Evolutionary conservation across 192 early-diverging fungal species (phyloP), one percentile per base, ranked within the genome.

Genomic region (Globomyces pollinis-pini): DNA sequence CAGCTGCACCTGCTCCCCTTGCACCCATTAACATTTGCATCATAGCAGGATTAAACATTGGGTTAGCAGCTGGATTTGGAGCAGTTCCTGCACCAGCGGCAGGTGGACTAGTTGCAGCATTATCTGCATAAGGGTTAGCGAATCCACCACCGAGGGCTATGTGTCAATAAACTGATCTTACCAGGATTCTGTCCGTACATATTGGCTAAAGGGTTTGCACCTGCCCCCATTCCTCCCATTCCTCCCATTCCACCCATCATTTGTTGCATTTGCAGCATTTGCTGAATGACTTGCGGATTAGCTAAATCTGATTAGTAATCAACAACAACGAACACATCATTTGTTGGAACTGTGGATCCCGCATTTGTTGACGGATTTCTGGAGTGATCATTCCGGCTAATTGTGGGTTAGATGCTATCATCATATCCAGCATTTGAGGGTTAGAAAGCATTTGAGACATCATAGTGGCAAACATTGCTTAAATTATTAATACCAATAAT

Each of bases 331-430:
- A n/a, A n/a, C n/a, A 66, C 57, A 93, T 76, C 81, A 96, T 89
- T 26, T 55, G 45, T 42, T 72, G 59, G 56, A 80, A 77, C 26
- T 65, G 57, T 15, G 64, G 61, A 41, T 83, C 81, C 44, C 80
- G 80, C 69, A 96, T 81, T 81, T 90, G 88, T 67, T 82, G 68
- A 53, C 92, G 87, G 68, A 94, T 76, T 72, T 94, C 78, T 28
- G 93, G 91, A 26, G 86, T 90, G 73, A 94, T 66, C 47, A 70
- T 87, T 43, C 71, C 63, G 29, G 86, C 78, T 36, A 94, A 58
- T 55, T 84, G 78, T 24, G 95, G 93, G 67, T 93, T 93, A 64
- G 76, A 79, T 1, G 84, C 78, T 32, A 90, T 83, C 80, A 96
- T 87, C 50, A 75, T 75, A 29, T 94, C 90, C 56, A 98, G 55